Conservation (phyloP, 2,329 filamentous ascomycete genomes). For the Clarireedia hainanense region DNA sequence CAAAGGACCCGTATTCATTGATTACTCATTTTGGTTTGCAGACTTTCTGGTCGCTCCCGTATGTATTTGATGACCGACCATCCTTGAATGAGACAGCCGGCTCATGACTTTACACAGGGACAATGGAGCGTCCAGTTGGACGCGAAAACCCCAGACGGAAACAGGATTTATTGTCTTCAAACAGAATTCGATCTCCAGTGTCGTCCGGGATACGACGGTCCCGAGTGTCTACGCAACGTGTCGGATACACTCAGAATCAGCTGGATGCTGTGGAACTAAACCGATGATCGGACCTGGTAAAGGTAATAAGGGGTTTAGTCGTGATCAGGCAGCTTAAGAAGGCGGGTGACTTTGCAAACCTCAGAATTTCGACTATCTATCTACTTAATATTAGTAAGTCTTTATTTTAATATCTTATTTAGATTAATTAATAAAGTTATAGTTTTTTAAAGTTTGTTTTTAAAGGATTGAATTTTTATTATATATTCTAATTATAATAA, state of each 20-base stretch:
- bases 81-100: conserved; percentile 1
- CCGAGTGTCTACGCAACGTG: conserved; percentile 5
- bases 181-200: conserved; percentile 9
- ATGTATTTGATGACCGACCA: conserved; percentile 4
- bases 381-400: no score
- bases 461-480: no score
- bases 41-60: conserved; percentile 6
- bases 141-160: conserved; percentile 8
- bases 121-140: conserved; percentile 9
- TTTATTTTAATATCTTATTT: no score
- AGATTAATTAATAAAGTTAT: no score
- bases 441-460: no score
- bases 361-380: no score
- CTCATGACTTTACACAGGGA: conserved; percentile 7
- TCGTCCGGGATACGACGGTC: conserved; percentile 3
- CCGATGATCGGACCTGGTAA: conserved; percentile 4
- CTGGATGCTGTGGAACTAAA: conserved; percentile 7
- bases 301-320: background rate
- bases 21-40: conserved; percentile 9
- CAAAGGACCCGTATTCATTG: conserved; percentile 7
- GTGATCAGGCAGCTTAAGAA: conserved; percentile 4
- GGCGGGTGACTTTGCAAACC: background rate
- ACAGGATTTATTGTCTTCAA: conserved; percentile 8
- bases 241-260: conserved; percentile 3
- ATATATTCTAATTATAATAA: no score